Evolutionary conservation across 1,284 basidiomycete species (phyloP).

Genomic region (Gomphus sp.): DNA sequence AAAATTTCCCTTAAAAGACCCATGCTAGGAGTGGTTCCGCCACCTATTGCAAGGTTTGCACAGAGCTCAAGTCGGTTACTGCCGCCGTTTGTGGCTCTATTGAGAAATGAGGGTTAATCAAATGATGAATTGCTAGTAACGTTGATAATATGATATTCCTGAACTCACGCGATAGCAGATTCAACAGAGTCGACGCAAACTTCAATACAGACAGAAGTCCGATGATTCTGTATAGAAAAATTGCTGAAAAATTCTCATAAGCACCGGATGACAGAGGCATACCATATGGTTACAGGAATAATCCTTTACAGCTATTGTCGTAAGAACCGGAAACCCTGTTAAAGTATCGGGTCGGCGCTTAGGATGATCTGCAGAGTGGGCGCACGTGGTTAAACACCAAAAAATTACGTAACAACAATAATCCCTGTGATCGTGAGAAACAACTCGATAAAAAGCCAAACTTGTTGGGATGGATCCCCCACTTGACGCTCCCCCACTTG

Average conservation of each 20-base stretch:
- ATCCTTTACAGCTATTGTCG: no score
- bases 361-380: no score
- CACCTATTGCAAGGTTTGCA: slow-evolving; percentile 58
- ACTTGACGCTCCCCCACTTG: slow-evolving; percentile 48
- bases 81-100: slow-evolving; percentile 56
- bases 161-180: slow-evolving; percentile 56
- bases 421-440: no score
- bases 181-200: slow-evolving; percentile 75
- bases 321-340: neutral
- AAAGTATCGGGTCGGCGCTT: neutral
- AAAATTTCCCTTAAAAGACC: slow-evolving; percentile 56
- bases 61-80: slow-evolving; percentile 76
- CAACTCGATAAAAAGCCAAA: no score
- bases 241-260: no score
- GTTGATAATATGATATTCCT: neutral
- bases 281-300: neutral
- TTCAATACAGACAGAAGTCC: slow-evolving; percentile 39
- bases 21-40: slow-evolving; percentile 70
- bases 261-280: neutral
- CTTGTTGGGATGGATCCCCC: slow-evolving; percentile 1
- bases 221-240: neutral
- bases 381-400: no score
- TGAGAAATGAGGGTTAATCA: neutral
- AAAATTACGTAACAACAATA: no score
- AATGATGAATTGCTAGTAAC: neutral